Percentiles rank a stretch among this genome's conserved stretches.
These are phyloP conservation scores for Macrophomina pseudophaseolina DNA, from an alignment of 2,329 filamentous ascomycete species.

Conservation along the genomic window DNA sequence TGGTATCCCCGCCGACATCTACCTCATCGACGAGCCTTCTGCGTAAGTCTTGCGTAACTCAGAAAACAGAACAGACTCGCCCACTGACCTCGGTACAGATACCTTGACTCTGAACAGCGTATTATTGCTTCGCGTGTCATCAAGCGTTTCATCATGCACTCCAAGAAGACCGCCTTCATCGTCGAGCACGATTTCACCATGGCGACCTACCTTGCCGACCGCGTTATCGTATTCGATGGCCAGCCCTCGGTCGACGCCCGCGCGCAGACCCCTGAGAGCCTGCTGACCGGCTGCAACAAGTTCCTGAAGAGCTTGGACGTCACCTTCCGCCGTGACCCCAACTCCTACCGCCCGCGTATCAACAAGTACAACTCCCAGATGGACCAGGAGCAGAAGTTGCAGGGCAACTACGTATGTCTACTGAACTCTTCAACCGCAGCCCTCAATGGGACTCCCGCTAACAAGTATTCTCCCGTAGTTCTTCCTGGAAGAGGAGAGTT, in stretches of 20 bases:
- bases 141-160: conserved; percentile 99
- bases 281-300: conserved; percentile 93
- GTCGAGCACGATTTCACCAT: conserved; percentile 99
- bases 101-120: conserved; percentile 98
- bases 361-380: conserved; percentile 97
- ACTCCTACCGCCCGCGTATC: conserved; percentile 95
- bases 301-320: conserved; percentile 98
- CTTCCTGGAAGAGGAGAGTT: conserved; percentile 89
- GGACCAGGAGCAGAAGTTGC: conserved; percentile 95
- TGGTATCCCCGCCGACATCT: conserved; percentile 94
- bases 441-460: neutral
- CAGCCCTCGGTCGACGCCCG: conserved; percentile 85
- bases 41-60: conserved; percentile 50
- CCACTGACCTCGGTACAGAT: conserved; percentile 45
- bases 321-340: conserved; percentile 97
- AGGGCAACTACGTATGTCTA: conserved; percentile 82
- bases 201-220: conserved; percentile 81
- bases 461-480: conserved; percentile 60
- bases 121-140: conserved; percentile 97
- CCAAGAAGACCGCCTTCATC: conserved; percentile 98
- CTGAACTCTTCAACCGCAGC: neutral
- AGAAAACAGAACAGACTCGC: neutral
- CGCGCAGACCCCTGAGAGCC: conserved; percentile 87
- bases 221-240: conserved; percentile 98
- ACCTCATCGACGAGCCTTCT: conserved; percentile 96